Conservation (phyloP, 2,329 filamentous ascomycete genomes). For the Colletotrichum orchidophilum region DNA sequence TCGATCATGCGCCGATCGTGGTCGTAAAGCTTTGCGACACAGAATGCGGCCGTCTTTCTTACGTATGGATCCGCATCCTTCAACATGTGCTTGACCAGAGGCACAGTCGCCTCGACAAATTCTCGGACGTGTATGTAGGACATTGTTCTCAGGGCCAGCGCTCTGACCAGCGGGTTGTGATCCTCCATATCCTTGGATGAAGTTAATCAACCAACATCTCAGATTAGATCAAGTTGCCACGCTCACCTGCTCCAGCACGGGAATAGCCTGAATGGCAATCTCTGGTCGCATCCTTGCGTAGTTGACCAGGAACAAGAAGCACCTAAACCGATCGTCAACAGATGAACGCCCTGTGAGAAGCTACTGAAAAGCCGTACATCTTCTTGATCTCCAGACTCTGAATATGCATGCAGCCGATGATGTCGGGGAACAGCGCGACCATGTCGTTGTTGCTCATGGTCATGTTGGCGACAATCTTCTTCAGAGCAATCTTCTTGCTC, state of each 20-base stretch:
- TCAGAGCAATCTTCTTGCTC: conserved; percentile 95
- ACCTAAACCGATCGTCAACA: conserved; percentile 65
- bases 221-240: neutral
- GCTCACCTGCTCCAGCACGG: conserved; percentile 81
- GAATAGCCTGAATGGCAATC: conserved; percentile 90
- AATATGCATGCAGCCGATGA: conserved; percentile 95
- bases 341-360: neutral
- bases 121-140: conserved; percentile 97
- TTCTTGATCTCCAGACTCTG: conserved; percentile 98
- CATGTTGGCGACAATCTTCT: conserved; percentile 99
- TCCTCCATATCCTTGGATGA: conserved; percentile 85
- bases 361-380: conserved; percentile 70
- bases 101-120: conserved; percentile 91
- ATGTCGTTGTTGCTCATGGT: conserved; percentile 99
- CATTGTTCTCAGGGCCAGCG: conserved; percentile 91
- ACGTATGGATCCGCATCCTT: conserved; percentile 94
- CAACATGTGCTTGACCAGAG: conserved; percentile 83
- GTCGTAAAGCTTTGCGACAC: conserved; percentile 97
- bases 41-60: conserved; percentile 95
- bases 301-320: conserved; percentile 96
- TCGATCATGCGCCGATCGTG: conserved; percentile 93
- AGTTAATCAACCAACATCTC: conserved; percentile 29
- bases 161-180: conserved; percentile 88
- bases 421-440: conserved; percentile 95
- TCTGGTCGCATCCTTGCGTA: conserved; percentile 96